Evolutionary conservation across 768 basidiomycete species (phyloP).

Genomic region (Phallus indusiatus): DNA sequence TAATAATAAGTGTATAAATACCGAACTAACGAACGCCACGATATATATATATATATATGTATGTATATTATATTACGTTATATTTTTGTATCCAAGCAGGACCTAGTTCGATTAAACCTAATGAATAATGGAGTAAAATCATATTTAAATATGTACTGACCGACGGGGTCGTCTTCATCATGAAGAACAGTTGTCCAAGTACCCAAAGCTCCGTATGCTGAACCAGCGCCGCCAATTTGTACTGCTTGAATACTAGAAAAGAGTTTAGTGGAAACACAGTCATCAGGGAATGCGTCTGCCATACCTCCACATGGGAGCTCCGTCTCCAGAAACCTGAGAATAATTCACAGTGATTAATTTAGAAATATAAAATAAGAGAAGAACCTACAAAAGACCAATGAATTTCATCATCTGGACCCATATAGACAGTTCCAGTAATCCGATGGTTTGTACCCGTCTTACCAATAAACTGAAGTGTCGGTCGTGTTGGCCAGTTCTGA

Average conservation of each 20-base stretch:
- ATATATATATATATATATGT: no score
- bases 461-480: conserved; percentile 45
- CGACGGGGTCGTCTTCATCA: conserved; percentile 38
- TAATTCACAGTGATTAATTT: background rate
- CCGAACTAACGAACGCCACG: background rate
- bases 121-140: background rate
- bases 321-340: conserved; percentile 4
- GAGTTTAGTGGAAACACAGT: background rate
- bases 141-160: conserved; percentile 19
- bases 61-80: background rate
- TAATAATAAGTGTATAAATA: background rate
- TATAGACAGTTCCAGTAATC: conserved; percentile 43
- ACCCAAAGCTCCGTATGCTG: conserved; percentile 50
- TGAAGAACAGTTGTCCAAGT: conserved; percentile 41
- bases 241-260: conserved; percentile 38
- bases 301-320: conserved; percentile 8
- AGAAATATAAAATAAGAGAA: background rate
- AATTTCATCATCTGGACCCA: conserved; percentile 48
- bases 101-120: background rate
- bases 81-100: conserved; percentile 6
- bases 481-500: conserved; percentile 42
- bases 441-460: conserved; percentile 36
- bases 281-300: background rate
- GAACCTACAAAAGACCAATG: conserved; percentile 56
- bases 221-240: conserved; percentile 51